These are phyloP conservation scores for Melastoma candidum DNA, from an alignment of 441 rosid species.

Conservation along the genomic window DNA sequence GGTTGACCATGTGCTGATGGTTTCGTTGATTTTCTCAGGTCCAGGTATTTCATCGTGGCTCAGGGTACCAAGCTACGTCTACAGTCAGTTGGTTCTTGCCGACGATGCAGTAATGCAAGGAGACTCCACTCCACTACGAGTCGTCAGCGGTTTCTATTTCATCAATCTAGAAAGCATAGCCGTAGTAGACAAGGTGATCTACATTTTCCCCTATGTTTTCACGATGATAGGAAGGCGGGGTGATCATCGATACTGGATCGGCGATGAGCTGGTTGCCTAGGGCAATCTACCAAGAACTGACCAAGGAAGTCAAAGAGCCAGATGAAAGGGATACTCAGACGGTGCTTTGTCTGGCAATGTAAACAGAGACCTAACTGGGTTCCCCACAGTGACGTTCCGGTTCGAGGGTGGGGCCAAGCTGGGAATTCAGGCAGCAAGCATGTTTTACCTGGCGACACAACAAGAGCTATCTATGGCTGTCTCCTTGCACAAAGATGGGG, in stretches of 20 bases:
- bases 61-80: conserved; percentile 32
- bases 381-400: conserved; percentile 36
- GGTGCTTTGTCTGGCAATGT: conserved; percentile 24
- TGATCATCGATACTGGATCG: conserved; percentile 34
- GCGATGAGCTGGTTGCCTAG: conserved; percentile 24
- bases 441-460: conserved; percentile 25
- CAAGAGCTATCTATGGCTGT: conserved; percentile 33
- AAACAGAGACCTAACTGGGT: conserved; percentile 28
- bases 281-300: conserved; percentile 12
- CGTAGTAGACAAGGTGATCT: conserved; percentile 26
- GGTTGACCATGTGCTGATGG: background rate
- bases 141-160: conserved; percentile 22
- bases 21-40: conserved; percentile 31
- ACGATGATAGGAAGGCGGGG: conserved; percentile 12
- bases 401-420: conserved; percentile 37
- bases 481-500: conserved; percentile 10
- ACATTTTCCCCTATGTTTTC: conserved; percentile 24
- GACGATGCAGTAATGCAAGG: conserved; percentile 34
- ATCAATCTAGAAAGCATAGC: conserved; percentile 41
- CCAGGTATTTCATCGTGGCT: conserved; percentile 33
- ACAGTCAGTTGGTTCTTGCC: conserved; percentile 34
- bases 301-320: conserved; percentile 13
- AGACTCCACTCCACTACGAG: conserved; percentile 28
- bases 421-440: conserved; percentile 26
- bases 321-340: conserved; percentile 12